Conservation (phyloP, 768 basidiomycete genomes). For the Sarcomyxa edulis region DNA sequence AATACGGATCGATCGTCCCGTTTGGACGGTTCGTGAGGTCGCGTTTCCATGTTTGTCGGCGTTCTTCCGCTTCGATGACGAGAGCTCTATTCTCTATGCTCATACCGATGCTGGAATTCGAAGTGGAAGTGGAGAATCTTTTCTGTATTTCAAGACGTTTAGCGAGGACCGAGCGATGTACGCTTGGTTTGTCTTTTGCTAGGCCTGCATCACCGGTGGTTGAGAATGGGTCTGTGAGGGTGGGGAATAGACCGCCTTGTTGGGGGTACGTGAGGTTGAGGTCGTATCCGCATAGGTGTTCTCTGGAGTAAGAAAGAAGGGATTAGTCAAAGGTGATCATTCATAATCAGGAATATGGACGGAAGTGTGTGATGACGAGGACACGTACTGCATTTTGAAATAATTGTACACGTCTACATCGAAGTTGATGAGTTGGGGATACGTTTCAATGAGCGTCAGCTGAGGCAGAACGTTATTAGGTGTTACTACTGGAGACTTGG, state of each 20-base stretch:
- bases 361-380: too few relatives aligned
- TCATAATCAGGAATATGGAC: background rate
- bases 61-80: background rate
- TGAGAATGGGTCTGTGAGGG: conserved; percentile 18
- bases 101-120: background rate
- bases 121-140: background rate
- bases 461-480: conserved; percentile 14
- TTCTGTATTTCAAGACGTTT: background rate
- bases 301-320: too few relatives aligned
- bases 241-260: conserved; percentile 15
- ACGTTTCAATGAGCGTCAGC: conserved; percentile 62
- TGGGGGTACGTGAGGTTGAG: conserved; percentile 46
- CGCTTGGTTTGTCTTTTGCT: too few relatives aligned
- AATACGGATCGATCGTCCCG: conserved; percentile 25
- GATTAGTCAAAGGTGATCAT: background rate
- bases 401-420: conserved; percentile 61
- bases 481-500: too few relatives aligned
- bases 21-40: conserved; percentile 35
- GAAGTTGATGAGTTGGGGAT: conserved; percentile 72
- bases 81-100: background rate
- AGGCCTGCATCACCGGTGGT: background rate
- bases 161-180: background rate
- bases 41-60: background rate
- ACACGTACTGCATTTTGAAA: conserved; percentile 62
- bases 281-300: conserved; percentile 40